Percentiles rank a stretch among this genome's conserved stretches.
These are phyloP conservation scores for Fusarium lateritium DNA, from an alignment of 2,329 filamentous ascomycete genomes.

Conservation along the genomic window DNA sequence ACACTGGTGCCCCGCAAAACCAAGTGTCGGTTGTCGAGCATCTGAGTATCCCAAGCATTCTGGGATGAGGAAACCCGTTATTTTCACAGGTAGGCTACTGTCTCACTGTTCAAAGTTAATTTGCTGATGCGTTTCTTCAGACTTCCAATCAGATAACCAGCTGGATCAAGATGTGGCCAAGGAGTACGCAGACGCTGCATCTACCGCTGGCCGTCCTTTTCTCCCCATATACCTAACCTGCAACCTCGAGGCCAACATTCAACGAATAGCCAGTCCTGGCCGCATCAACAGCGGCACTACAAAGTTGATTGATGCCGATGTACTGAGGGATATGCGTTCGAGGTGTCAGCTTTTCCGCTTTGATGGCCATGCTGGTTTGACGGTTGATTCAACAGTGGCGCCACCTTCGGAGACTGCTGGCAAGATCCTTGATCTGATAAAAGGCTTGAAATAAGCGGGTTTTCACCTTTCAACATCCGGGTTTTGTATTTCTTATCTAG, in stretches of 20 bases:
- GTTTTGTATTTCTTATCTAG: background rate
- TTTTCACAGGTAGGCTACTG: background rate
- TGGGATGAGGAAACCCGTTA: background rate
- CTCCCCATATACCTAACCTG: constrained; percentile 1
- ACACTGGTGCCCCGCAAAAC: too few species aligned
- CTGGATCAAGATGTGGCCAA: constrained; percentile 3
- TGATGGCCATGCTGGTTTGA: background rate
- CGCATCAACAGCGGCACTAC: background rate
- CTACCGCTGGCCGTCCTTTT: constrained; percentile 4
- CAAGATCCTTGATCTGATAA: background rate
- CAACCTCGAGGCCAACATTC: background rate
- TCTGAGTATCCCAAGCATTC: too few species aligned
- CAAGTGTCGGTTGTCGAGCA: too few species aligned
- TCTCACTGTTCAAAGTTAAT: background rate
- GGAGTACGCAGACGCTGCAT: constrained; percentile 4
- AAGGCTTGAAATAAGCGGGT: background rate
- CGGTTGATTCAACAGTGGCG: background rate
- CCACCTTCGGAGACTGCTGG: background rate
- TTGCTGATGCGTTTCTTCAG: background rate
- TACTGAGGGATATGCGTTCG: background rate
- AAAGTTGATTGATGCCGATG: background rate
- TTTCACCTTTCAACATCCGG: background rate
- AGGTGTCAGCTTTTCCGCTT: background rate
- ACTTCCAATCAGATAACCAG: constrained; percentile 8
- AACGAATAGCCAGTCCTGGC: background rate